Percentiles rank a stretch among this genome's conserved stretches.
Evolutionary conservation across 1,139 yeast species (phyloP).

Genomic region (Yamadazyma jaroonii): DNA sequence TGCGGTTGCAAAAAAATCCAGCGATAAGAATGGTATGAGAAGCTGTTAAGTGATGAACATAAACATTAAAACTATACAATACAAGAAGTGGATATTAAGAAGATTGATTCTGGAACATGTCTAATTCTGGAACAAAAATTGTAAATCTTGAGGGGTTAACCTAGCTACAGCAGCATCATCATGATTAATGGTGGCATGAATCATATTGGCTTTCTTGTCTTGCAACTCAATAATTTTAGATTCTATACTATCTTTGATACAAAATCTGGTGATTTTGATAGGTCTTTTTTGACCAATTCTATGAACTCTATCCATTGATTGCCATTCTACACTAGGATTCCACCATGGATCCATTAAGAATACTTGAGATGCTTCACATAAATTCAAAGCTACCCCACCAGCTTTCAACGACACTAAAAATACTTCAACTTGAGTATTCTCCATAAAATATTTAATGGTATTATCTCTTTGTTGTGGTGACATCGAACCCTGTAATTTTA

Average conservation of each 20-base stretch:
- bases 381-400: conserved; percentile 95
- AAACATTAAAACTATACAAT: too few relatives aligned
- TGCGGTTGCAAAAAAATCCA: too few relatives aligned
- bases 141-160: conserved; percentile 89
- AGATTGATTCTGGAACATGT: too few relatives aligned
- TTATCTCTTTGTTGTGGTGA: conserved; percentile 92
- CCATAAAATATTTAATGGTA: conserved; percentile 88
- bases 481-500: conserved; percentile 93
- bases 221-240: conserved; percentile 92
- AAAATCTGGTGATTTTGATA: conserved; percentile 86
- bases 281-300: conserved; percentile 96
- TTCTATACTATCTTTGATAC: conserved; percentile 95
- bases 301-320: conserved; percentile 96
- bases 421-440: conserved; percentile 86
- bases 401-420: conserved; percentile 93
- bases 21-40: too few relatives aligned
- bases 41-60: too few relatives aligned
- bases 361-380: conserved; percentile 96
- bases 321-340: conserved; percentile 99
- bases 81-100: too few relatives aligned
- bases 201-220: conserved; percentile 97
- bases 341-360: conserved; percentile 98
- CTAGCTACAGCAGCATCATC: conserved; percentile 89
- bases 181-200: conserved; percentile 88
- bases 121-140: conserved; percentile 80